phyloP scores from a whole-genome alignment of 495 filamentous ascomycete species.

The Echria macrotheca region DNA sequence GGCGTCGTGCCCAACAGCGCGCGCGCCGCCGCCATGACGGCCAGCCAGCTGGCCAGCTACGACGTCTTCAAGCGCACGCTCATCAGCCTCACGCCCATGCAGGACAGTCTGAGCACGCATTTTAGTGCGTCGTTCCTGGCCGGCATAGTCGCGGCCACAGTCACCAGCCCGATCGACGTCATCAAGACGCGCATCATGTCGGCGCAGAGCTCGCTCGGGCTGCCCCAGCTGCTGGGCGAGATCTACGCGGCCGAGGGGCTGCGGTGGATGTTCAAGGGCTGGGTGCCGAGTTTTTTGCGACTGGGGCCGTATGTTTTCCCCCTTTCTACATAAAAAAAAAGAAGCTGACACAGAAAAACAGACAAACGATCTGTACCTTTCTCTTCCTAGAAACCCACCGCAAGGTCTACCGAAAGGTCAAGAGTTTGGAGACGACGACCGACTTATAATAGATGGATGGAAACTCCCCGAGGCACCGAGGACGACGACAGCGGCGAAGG shows the following conservation, averaged over 20 bases:
- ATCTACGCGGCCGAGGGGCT: conserved; percentile 74
- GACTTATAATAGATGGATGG: too few species aligned
- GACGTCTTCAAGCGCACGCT: conserved; percentile 84
- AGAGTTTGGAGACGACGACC: conserved; percentile 23
- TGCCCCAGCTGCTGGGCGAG: conserved; percentile 56
- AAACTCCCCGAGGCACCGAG: too few species aligned
- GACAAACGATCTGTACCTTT: conserved; percentile 91
- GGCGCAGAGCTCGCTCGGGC: conserved; percentile 54
- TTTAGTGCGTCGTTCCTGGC: conserved; percentile 82
- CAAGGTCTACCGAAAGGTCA: conserved; percentile 54
- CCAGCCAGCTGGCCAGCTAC: conserved; percentile 83
- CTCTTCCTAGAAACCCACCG: conserved; percentile 92
- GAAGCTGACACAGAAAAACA: conserved; percentile 15
- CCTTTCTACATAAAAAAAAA: neutral
- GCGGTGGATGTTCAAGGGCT: conserved; percentile 93
- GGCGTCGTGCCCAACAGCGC: conserved; percentile 89
- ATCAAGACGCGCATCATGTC: conserved; percentile 97
- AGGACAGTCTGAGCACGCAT: conserved; percentile 76
- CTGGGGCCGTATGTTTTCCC: conserved; percentile 54
- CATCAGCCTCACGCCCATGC: conserved; percentile 59
- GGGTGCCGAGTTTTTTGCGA: conserved; percentile 94
- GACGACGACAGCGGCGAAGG: too few species aligned
- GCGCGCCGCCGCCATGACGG: conserved; percentile 90
- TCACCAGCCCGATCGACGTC: conserved; percentile 93
- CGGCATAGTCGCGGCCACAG: conserved; percentile 89